A percentile compares a stretch with the other conserved stretches of the same genome.
These are phyloP conservation scores for Artemisia tridentata DNA, from an alignment of 129 eudicot genomes.

Conservation along the genomic window DNA sequence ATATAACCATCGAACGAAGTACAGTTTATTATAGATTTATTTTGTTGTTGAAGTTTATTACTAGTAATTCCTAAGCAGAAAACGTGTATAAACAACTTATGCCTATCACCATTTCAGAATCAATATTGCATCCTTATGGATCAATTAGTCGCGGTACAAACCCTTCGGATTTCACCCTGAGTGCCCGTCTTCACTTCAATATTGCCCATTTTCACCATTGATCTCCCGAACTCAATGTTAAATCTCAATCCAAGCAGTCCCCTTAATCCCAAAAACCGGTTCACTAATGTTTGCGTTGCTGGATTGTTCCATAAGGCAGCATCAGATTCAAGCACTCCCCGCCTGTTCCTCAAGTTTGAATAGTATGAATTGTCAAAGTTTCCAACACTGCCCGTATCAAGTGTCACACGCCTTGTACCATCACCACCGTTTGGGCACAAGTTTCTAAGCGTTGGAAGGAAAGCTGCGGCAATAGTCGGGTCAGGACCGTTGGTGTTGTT, in stretches of 20 bases:
- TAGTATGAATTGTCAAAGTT: slow-evolving; percentile 53
- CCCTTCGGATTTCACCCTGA: slow-evolving; percentile 63
- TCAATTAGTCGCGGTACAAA: slow-evolving; percentile 46
- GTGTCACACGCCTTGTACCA: slow-evolving; percentile 39
- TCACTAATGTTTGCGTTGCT: slow-evolving; percentile 47
- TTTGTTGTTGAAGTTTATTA: too few relatives aligned
- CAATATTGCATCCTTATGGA: background rate
- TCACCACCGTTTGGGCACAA: slow-evolving; percentile 57
- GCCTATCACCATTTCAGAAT: background rate
- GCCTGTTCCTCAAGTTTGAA: slow-evolving; percentile 42
- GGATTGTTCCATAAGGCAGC: slow-evolving; percentile 47
- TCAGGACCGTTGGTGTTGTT: slow-evolving; percentile 45
- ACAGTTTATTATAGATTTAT: too few relatives aligned
- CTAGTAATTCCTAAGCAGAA: background rate
- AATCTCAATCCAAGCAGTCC: slow-evolving; percentile 56
- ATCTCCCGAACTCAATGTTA: slow-evolving; percentile 52
- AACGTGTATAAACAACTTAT: slow-evolving; percentile 16
- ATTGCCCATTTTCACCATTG: slow-evolving; percentile 77
- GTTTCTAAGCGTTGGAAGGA: slow-evolving; percentile 44
- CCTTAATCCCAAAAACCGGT: slow-evolving; percentile 51
- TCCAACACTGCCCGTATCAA: slow-evolving; percentile 50
- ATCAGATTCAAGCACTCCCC: slow-evolving; percentile 75
- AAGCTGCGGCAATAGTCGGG: slow-evolving; percentile 48
- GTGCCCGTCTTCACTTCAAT: slow-evolving; percentile 56
- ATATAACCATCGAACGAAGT: too few relatives aligned